Base-by-base conservation (phyloP, 306 rosid genomes). In the Hippophae tibetana region DNA sequence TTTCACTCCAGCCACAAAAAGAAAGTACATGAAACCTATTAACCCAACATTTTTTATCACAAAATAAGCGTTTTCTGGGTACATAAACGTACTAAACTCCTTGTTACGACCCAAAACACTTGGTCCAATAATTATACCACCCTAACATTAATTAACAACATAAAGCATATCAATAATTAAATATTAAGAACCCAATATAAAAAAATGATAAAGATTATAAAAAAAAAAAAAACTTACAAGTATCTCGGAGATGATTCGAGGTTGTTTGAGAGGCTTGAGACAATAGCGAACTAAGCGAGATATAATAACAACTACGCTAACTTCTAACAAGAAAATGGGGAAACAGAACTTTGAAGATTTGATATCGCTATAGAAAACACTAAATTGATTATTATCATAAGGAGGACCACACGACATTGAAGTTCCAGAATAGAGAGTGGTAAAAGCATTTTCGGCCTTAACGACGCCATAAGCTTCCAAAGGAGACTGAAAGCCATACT, bases 61-160 rank as follows among this genome's bases (percentile, higher is more conserved):
- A 67, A 69, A 87, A 38, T 44, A 49, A 0, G 78, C 54, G 6
- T 76, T 40, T 0, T 52, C 78, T 0, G 76, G 77, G 13, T 43
- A 52, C 12, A 83, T 6, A 0, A 67, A 2, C 5, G 10, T 53
- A 10, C 14, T 43, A 57, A 70, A 79, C 67, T 70, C 76, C 67
- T 44, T 61, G 61, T 26, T 66, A 56, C 70, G 74, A 7, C 89
- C 85, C 8, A 90, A 59, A 62, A 85, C 65, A 0, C 92, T 72
- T n/a, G 98, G 96, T 46, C 96, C 98, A 48, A 90, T 3, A 42
- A 90, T 57, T 3, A 87, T 76, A 8, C 95, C 98, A 18, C 86
- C 96, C 98, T 90, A 57, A 25, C 52, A 62, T 9, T 5, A 62
- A 51, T 14, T 45, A 45, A 54, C 10, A 10, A 8, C 12, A 51